Evolutionary conservation across 1,284 basidiomycete species (phyloP).

Genomic region (Pseudozyma hubeiensis): DNA sequence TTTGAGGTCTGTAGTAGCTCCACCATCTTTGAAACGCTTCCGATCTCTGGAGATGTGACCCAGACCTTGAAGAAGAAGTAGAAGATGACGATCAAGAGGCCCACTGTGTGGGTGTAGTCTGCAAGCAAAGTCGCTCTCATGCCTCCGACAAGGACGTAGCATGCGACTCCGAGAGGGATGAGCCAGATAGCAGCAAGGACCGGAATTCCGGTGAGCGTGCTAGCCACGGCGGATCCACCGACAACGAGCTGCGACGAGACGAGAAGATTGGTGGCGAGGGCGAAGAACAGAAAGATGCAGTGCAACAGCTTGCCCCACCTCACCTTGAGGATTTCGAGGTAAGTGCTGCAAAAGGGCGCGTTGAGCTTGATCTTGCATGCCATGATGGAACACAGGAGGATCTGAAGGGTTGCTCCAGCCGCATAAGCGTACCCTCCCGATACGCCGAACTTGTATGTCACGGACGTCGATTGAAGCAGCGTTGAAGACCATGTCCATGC

Average conservation of each 20-base stretch:
- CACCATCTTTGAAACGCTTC: constrained; percentile 51
- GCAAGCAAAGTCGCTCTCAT: constrained; percentile 64
- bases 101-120: constrained; percentile 65
- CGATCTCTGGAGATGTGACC: constrained; percentile 71
- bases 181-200: constrained; percentile 60
- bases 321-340: constrained; percentile 76
- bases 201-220: constrained; percentile 73
- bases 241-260: constrained; percentile 64
- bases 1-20: constrained; percentile 72
- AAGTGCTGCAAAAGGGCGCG: constrained; percentile 75
- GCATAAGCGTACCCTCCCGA: constrained; percentile 54
- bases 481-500: constrained; percentile 71
- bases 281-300: constrained; percentile 82
- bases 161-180: constrained; percentile 61
- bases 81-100: constrained; percentile 63
- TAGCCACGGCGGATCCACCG: constrained; percentile 63
- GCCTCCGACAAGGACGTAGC: constrained; percentile 65
- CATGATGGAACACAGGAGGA: constrained; percentile 75
- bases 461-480: constrained; percentile 75
- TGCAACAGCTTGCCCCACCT: constrained; percentile 83
- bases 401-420: constrained; percentile 73
- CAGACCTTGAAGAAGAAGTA: constrained; percentile 79
- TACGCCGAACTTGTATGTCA: constrained; percentile 65
- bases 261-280: constrained; percentile 76
- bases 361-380: constrained; percentile 74